Base-by-base conservation (phyloP, 768 basidiomycete genomes). In the Wakefieldia striispora region DNA sequence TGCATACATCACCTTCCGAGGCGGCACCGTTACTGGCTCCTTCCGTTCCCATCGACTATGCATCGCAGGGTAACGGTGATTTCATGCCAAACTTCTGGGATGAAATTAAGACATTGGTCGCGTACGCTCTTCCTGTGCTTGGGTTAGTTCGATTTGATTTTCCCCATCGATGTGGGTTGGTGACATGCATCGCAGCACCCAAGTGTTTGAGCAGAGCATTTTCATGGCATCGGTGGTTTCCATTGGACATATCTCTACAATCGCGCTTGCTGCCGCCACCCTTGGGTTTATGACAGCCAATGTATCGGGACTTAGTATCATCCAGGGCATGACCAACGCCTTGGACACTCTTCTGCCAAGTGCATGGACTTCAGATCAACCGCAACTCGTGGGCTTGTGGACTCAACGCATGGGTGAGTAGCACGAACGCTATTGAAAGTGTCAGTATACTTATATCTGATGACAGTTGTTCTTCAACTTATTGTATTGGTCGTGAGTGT, bases 271-370 rank as follows among this genome's bases (percentile, higher is more conserved):
- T 2, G 93, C 91, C 0, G 82, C 86, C 20, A 83, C 80, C 13
- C 70, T 88, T 1, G 86, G 83, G 1, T 83, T 82, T 33, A 86
- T 89, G 84, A 86, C 86, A 1, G 83, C 83, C 16, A 84, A 78
- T 46, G 81, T 85, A 4, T 58, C 57, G 24, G 66, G 66, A 29
- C 53, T 72, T 34, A 88, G 87, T 55, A 82, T 95, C 45, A 75
- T 94, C 14, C 87, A 88, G 57, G 92, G 93, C 7, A 83, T 95
- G 57, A 74, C 83, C 20, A 87, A 86, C 50, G 86, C 91, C 1
- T 80, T 99, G 31, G 97, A 99, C 64, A 95, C 95, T 0, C 78
- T 99, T 62, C 80, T 97, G 2, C 95, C 97, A 0, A 81, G 90
- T 35, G 94, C 95, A 11, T 99, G 90, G 93, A 95, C 97, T 0